A percentile compares a stretch with the other conserved stretches of the same genome.
phyloP scores from a whole-genome alignment of 75 land plant species.

The Cupressus sempervirens region DNA sequence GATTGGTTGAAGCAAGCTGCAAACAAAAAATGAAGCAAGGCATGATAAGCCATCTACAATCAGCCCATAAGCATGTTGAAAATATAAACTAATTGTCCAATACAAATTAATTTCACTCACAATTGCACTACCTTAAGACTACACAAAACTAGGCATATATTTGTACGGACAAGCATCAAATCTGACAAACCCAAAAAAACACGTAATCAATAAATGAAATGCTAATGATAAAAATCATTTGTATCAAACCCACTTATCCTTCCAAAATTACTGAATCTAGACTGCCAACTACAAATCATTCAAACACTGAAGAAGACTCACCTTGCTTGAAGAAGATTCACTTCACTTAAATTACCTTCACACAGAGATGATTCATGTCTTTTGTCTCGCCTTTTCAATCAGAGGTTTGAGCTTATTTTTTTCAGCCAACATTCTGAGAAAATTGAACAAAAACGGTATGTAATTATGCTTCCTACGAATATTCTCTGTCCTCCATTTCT shows the following conservation, averaged over 20 bases:
- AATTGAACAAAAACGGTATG: constrained; percentile 95
- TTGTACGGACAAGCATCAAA: background rate
- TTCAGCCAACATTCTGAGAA: constrained; percentile 93
- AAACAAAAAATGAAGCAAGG: background rate
- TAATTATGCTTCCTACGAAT: constrained; percentile 95
- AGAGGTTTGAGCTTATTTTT: constrained; percentile 96
- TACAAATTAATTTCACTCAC: background rate
- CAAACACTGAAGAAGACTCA: background rate
- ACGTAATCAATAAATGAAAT: background rate
- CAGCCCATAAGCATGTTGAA: background rate
- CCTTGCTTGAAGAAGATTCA: background rate
- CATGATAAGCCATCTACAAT: background rate
- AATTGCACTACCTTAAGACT: constrained; percentile 4
- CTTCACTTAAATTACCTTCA: background rate
- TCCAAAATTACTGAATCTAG: background rate
- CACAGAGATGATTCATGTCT: constrained; percentile 29
- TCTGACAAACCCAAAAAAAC: background rate
- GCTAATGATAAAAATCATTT: background rate
- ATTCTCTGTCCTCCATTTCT: constrained; percentile 98
- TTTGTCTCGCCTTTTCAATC: constrained; percentile 97
- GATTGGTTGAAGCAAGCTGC: background rate
- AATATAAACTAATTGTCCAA: background rate
- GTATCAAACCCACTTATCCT: background rate
- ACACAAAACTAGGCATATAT: background rate
- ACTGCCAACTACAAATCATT: background rate